These are phyloP conservation scores for Acrasis kona DNA, from an alignment of 78 protist genomes.

Conservation along the genomic window DNA sequence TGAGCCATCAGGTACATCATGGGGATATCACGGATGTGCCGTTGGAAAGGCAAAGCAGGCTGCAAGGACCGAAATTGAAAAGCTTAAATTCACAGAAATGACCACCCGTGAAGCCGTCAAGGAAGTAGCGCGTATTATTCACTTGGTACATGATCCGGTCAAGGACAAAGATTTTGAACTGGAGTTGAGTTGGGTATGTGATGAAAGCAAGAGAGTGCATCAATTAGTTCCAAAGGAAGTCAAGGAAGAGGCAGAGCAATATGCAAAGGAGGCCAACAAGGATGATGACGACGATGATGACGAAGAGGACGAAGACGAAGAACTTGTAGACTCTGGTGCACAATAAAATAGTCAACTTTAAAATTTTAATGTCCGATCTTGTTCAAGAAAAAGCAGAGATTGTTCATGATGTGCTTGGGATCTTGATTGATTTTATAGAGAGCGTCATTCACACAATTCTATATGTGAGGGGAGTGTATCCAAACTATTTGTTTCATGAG, in stretches of 20 bases:
- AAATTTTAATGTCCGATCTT: no score
- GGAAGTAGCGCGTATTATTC: conserved; percentile 50
- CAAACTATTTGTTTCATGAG: no score
- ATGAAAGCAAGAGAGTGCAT: conserved; percentile 13
- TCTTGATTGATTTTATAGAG: no score
- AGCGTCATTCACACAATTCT: no score
- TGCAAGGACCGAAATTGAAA: conserved; percentile 91
- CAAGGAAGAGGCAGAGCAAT: neutral
- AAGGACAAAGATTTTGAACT: conserved; percentile 92
- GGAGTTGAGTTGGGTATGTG: conserved; percentile 88
- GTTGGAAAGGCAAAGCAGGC: conserved; percentile 86
- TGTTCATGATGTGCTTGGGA: no score
- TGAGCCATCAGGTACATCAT: conserved; percentile 89
- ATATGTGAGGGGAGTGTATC: no score
- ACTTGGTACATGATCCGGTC: neutral
- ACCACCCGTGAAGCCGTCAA: conserved; percentile 74
- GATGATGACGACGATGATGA: conserved; percentile 17
- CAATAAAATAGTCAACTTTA: no score
- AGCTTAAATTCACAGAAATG: conserved; percentile 44
- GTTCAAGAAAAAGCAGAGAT: no score
- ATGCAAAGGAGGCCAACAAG: neutral
- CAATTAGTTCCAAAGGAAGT: conserved; percentile 22
- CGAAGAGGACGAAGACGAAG: no score
- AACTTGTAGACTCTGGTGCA: no score
- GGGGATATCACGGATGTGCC: conserved; percentile 63